Evolutionary conservation across 495 filamentous ascomycete genomes (phyloP).

Genomic region (Neurospora sp.): DNA sequence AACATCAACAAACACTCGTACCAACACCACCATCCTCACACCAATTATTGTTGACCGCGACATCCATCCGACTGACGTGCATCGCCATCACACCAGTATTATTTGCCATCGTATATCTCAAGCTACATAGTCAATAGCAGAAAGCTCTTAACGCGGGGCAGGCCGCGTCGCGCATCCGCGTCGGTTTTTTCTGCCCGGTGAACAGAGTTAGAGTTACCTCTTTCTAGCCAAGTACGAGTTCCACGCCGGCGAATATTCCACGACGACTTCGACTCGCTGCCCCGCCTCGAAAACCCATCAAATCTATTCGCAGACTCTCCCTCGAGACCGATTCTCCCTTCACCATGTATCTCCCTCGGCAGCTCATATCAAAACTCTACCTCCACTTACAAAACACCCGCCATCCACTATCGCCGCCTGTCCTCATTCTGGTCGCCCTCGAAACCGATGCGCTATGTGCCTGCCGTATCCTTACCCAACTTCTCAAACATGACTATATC

Average conservation of each 20-base stretch:
- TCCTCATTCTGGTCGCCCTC: slow-evolving; percentile 86
- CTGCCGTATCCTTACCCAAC: slow-evolving; percentile 79
- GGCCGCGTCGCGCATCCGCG: not conserved
- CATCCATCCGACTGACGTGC: not conserved
- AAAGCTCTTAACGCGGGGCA: not conserved
- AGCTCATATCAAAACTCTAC: slow-evolving; percentile 83
- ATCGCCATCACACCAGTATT: not conserved
- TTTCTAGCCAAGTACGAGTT: not conserved
- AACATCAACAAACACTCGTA: slow-evolving; percentile 1
- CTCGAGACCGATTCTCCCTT: not conserved
- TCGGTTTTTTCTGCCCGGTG: not conserved
- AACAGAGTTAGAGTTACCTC: not conserved
- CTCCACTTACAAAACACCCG: slow-evolving; percentile 69
- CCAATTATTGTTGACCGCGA: not conserved
- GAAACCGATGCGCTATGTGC: slow-evolving; percentile 95
- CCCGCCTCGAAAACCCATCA: slow-evolving; percentile 8
- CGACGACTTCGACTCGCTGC: slow-evolving; percentile 5
- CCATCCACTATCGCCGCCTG: slow-evolving; percentile 74
- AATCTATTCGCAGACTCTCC: not conserved
- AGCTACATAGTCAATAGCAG: not conserved
- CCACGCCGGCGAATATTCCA: not conserved
- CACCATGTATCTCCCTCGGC: slow-evolving; percentile 87
- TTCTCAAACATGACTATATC: slow-evolving; percentile 94
- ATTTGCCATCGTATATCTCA: not conserved
- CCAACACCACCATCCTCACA: not conserved